phyloP scores from a whole-genome alignment of 768 basidiomycete species.

The Auriscalpium microsporum region DNA sequence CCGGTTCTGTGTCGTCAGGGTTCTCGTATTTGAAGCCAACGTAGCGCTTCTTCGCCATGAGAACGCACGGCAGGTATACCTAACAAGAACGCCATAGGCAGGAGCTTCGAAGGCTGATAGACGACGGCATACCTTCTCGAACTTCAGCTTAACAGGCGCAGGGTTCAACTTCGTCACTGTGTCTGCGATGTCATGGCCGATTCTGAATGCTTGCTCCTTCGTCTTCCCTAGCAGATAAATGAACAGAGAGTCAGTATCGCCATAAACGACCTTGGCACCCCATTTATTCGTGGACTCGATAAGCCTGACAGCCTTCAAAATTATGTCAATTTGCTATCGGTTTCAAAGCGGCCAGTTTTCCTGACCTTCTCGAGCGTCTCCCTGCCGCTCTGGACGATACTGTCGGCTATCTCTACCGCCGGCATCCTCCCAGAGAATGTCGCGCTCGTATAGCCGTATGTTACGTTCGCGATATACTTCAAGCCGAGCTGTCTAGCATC shows the following conservation, averaged over 20 bases:
- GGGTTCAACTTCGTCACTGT: constrained; percentile 82
- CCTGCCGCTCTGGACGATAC: constrained; percentile 92
- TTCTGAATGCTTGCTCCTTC: constrained; percentile 87
- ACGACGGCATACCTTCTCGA: constrained; percentile 70
- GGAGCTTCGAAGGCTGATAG: neutral
- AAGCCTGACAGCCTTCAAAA: constrained; percentile 62
- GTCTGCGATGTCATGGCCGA: constrained; percentile 90
- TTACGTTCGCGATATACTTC: constrained; percentile 91
- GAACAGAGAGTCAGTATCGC: constrained; percentile 96
- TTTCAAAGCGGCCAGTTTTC: neutral
- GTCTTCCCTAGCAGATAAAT: constrained; percentile 85
- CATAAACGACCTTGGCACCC: constrained; percentile 89
- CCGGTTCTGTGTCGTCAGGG: constrained; percentile 67
- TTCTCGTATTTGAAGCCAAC: constrained; percentile 94
- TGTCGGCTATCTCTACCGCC: constrained; percentile 95
- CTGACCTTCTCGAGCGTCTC: constrained; percentile 89
- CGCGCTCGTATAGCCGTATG: constrained; percentile 94
- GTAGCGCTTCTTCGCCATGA: constrained; percentile 98
- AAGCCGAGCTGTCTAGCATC: constrained; percentile 89
- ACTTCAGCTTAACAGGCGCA: constrained; percentile 88
- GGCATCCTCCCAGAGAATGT: constrained; percentile 97
- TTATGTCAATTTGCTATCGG: neutral
- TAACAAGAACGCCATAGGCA: constrained; percentile 23
- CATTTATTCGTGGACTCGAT: constrained; percentile 76
- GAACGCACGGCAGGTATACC: constrained; percentile 91